Evolutionary conservation across 2,329 filamentous ascomycete genomes (phyloP).

Genomic region (Aspergillus tamarii): DNA sequence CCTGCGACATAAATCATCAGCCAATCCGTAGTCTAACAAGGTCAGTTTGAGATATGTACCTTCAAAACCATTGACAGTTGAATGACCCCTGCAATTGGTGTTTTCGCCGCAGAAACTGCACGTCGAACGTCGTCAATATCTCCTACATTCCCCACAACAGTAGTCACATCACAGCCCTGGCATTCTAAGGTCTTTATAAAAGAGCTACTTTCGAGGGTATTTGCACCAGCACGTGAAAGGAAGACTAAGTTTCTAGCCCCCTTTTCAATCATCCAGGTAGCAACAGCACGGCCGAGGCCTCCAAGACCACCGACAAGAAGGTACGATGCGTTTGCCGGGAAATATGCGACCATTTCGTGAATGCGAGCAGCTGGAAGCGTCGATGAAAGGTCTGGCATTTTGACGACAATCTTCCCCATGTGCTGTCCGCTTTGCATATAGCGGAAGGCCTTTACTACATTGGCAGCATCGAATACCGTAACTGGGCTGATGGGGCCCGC

Average conservation of each 20-base stretch:
- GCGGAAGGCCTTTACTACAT: conserved; percentile 46
- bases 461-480: conserved; percentile 24
- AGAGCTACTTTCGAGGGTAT: conserved; percentile 9
- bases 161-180: conserved; percentile 24
- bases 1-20: conserved; percentile 13
- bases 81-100: conserved; percentile 26
- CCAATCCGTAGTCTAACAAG: neutral
- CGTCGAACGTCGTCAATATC: conserved; percentile 22
- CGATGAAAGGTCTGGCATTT: conserved; percentile 13
- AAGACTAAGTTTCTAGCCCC: conserved; percentile 42
- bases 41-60: conserved; percentile 1
- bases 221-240: conserved; percentile 33
- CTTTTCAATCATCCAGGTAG: conserved; percentile 38
- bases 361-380: neutral
- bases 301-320: conserved; percentile 46
- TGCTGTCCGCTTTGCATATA: conserved; percentile 49
- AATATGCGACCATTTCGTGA: conserved; percentile 12
- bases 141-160: conserved; percentile 25
- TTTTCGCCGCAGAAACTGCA: conserved; percentile 15
- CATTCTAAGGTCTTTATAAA: conserved; percentile 28
- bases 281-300: conserved; percentile 41
- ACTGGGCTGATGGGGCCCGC: conserved; percentile 24
- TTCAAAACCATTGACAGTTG: conserved; percentile 21
- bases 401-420: conserved; percentile 49
- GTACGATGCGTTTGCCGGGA: conserved; percentile 26